Evolutionary conservation across 2,329 filamentous ascomycete genomes (phyloP), one percentile per base, ranked within the genome.

Genomic region (Pseudofabraea citricarpa): DNA sequence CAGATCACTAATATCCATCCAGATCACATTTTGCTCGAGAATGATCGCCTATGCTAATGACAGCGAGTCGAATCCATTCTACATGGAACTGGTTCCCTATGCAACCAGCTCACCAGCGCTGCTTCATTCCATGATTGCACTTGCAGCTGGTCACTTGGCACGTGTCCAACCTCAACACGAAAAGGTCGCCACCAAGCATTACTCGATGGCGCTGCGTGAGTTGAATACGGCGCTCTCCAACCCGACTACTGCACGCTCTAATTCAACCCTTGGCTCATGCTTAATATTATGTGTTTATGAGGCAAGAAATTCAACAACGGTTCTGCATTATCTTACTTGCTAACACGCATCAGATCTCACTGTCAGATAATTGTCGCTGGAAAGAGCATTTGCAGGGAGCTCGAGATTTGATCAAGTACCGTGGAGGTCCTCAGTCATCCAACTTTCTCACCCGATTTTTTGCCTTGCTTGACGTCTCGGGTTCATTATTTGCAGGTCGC

Each of bases 251-350:
- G 57, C 57, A 13, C 51, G 49, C 13, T 47, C 52, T 6, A 56
- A 59, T 33, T 48, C 56, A 5, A 56, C 57, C 1, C 38, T 60
- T 10, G 57, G 56, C 15, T 56, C 57, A 10, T 60, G 57, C 40
- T 49, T 60, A 5, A 38, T 60, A 5, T 36, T 60, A 22, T 60
- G 57, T 50, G 55, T 60, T 12, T 60, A 57, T 41, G 57, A 60
- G 46, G 57, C 58, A 51, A 44, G 24, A 22, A 10, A 10, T 13
- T 13, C 9, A 3, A 13, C 13, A 7, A 10, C 16, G n/a, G 2
- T 20, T n/a, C 3, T 19, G 6, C 10, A 13, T 13, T 18, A 23
- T 19, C 22, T 22, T n/a, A 24, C 10, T 5, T 15, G 21, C 44
- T 51, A 12, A 53, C 32, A 13, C 21, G 24, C 20, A 21, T n/a